Evolutionary conservation across 768 basidiomycete species (phyloP), one percentile per base, ranked within the genome.

Genomic region (Naganishia friedmannii): DNA sequence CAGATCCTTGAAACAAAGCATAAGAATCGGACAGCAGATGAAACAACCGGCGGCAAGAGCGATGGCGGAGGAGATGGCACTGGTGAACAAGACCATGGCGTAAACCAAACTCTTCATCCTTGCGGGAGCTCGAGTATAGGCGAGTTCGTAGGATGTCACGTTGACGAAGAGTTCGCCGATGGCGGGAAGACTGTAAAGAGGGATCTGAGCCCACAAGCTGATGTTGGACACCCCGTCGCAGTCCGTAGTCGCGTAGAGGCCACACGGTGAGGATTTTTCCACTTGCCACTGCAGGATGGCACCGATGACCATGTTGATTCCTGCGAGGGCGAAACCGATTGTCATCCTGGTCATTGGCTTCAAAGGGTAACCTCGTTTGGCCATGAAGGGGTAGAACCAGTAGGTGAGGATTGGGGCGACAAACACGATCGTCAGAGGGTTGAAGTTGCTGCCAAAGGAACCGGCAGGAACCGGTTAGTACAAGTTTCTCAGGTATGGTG

Each of bases 81-180:
- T 65, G 51, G 70, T 73, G 76, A 79, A 79, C 32, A 79, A 72
- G 37, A 70, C 67, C 39, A 75, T 45, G 39, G 79, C 75, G 66
- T 78, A 78, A 46, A 80, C 78, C 32, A 82, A 72, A 70, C 75
- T 75, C 78, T 79, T 78, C 78, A 79, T 80, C 42, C 77, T 66
- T 29, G 74, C 74, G 4, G 80, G 80, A 13, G 80, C 72, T 45
- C 76, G 71, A 37, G 78, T 78, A 71, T 80, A 79, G 28, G 80
- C 80, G 23, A 78, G 48, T 73, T 82, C 79, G 69, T 80, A 79
- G 0, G 74, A 73, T 3, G 79, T 78, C 53, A 82, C 73, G 69
- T 77, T 77, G 69, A 79, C 74, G 58, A 81, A 78, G 13, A 80
- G n/a, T 65, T 80, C 81, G 19, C 75, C 79, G 48, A 76, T 39